phyloP scores from a whole-genome alignment of 2,329 filamentous ascomycete genomes.

The Verticillium nonalfalfae region DNA sequence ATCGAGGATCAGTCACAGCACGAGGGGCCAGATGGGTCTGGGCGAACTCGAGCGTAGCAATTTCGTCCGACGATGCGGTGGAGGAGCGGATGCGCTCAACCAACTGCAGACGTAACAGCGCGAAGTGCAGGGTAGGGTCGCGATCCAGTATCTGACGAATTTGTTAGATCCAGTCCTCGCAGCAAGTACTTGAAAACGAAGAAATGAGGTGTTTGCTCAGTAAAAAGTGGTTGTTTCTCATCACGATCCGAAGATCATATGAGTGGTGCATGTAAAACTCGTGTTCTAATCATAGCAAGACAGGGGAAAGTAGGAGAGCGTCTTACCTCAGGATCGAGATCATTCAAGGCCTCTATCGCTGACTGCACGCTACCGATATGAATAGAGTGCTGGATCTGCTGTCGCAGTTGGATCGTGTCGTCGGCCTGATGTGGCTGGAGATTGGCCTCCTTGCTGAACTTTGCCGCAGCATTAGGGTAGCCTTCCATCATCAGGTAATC shows the following conservation, averaged over 20 bases:
- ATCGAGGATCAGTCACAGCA: conserved; percentile 73
- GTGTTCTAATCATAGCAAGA: conserved; percentile 80
- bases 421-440: conserved; percentile 67
- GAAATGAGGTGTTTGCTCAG: conserved; percentile 20
- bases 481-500: conserved; percentile 96
- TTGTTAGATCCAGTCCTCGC: conserved; percentile 17
- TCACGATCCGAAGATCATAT: conserved; percentile 84
- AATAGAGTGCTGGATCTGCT: conserved; percentile 79
- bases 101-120: conserved; percentile 81
- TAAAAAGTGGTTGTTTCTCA: conserved; percentile 71
- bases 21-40: conserved; percentile 80
- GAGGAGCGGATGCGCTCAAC: conserved; percentile 86
- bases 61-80: conserved; percentile 66
- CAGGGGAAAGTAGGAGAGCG: conserved; percentile 5
- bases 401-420: conserved; percentile 67
- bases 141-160: conserved; percentile 73
- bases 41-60: conserved; percentile 77
- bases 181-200: conserved; percentile 2
- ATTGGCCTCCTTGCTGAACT: conserved; percentile 92
- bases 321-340: conserved; percentile 84
- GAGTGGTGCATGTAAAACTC: conserved; percentile 99
- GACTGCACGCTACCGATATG: conserved; percentile 78
- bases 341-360: conserved; percentile 83
- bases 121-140: conserved; percentile 80
- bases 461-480: conserved; percentile 85